Base-by-base conservation (phyloP, 2,329 filamentous ascomycete species). In the Neoascochyta sp. region DNA sequence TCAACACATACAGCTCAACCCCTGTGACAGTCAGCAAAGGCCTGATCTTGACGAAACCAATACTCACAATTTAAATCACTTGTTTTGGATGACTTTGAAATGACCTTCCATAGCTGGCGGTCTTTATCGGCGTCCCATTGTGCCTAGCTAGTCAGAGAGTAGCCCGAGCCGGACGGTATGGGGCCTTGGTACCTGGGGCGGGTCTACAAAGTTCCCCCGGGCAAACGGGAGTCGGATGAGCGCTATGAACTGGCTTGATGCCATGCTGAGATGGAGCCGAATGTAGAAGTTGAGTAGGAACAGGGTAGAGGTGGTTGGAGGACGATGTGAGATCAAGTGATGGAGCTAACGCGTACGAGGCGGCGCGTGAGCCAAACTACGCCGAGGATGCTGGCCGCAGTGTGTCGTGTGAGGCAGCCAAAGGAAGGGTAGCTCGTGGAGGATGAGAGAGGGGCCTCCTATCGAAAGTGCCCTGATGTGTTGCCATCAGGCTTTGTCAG, bases 61-160 rank as follows among this genome's bases (percentile, higher is more conserved):
- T 27, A 36, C 52, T 60, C 70, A 93, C 90, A 98, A 60, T 96
- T 80, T 54, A 95, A 80, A 54, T 94, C 84, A 34, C 74, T 76
- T 29, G 80, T 84, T 57, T 87, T 86, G 2, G 85, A 80, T 17
- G 83, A 80, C 39, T 81, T 81, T 0, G 88, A 94, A 5, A 96
- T 76, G 29, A 95, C 79, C 61, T 86, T 86, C 92, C 92, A 98
- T 10, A 98, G 66, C 7, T 80, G 80, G 37, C 86, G 83, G 55
- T 96, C 92, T 62, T 95, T 96, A 13, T 75, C 70, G 1, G 82
- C 75, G 63, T 89, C 81, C 92, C 92, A 98, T 62, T 87, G 79
- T 32, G 92, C 81, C 87, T 93, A 21, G 13, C 17, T n/a, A 18
- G 32, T 43, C 19, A 34, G 34, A 40, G 25, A 43, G 43, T 31